Evolutionary conservation across 179 eudicot genomes (phyloP).

Genomic region (Corrigiola litoralis): DNA sequence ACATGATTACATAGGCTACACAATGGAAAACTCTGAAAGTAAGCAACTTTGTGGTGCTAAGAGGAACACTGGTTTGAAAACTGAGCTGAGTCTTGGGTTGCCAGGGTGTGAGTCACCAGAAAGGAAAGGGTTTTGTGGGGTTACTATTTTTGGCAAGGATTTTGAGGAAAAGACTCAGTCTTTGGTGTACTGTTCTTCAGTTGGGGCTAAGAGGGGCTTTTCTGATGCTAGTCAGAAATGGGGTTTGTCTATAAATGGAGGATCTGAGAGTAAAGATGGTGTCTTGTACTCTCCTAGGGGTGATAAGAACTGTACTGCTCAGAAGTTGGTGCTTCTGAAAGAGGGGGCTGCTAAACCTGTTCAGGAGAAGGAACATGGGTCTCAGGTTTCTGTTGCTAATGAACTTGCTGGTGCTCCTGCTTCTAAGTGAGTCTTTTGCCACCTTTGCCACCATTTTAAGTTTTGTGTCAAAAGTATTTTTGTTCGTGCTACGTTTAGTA

Average conservation of each 20-base stretch:
- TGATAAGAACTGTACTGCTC: conserved; percentile 19
- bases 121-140: conserved; percentile 34
- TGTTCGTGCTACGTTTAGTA: too few relatives aligned
- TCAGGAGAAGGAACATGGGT: conserved; percentile 43
- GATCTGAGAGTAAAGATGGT: conserved; percentile 46
- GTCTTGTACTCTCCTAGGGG: conserved; percentile 16
- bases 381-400: conserved; percentile 20
- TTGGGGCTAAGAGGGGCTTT: conserved; percentile 63
- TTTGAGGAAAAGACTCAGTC: conserved; percentile 33
- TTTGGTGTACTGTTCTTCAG: conserved; percentile 12
- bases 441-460: background rate
- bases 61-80: conserved; percentile 36
- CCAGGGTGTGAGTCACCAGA: conserved; percentile 73
- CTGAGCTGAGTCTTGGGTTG: conserved; percentile 77
- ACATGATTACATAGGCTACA: conserved; percentile 62
- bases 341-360: conserved; percentile 36
- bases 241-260: conserved; percentile 53
- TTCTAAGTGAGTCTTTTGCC: conserved; percentile 46
- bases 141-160: conserved; percentile 48
- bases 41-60: conserved; percentile 18
- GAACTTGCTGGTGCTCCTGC: conserved; percentile 39
- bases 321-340: conserved; percentile 13
- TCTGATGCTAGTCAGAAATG: conserved; percentile 61
- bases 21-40: conserved; percentile 37
- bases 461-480: too few relatives aligned